A percentile compares a stretch with the other conserved stretches of the same genome.
Conservation (phyloP, 225 moss, liverwort and hornwort genomes). For the Takakia lepidozioides region DNA sequence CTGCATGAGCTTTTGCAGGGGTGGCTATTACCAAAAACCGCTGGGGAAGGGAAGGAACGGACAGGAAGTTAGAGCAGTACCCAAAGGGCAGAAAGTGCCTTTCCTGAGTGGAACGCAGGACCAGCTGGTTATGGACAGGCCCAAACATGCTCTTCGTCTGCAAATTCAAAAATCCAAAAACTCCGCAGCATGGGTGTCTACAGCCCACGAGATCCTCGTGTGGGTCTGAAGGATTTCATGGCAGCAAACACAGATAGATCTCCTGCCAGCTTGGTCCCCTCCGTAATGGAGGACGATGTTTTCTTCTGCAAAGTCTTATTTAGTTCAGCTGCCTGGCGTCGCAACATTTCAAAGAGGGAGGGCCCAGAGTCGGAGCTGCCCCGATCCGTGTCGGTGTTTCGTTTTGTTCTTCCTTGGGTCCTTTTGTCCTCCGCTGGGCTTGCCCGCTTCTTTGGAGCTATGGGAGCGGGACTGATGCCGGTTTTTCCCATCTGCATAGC, state of each 20-base stretch:
- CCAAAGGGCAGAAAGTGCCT: no score
- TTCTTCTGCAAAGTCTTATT: slow-evolving; percentile 32
- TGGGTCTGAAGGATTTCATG: slow-evolving; percentile 15
- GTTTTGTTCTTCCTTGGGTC: slow-evolving; percentile 13
- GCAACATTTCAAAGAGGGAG: slow-evolving; percentile 79
- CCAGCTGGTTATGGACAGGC: no score
- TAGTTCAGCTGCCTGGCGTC: slow-evolving; percentile 74
- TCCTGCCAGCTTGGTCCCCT: slow-evolving; percentile 44
- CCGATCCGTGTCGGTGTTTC: slow-evolving; percentile 8
- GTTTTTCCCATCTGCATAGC: not conserved
- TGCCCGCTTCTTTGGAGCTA: not conserved
- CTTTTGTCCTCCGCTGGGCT: not conserved
- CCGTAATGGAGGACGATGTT: slow-evolving; percentile 24
- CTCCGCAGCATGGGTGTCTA: no score
- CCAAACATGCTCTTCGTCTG: no score
- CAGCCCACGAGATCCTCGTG: no score
- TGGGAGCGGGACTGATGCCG: no score
- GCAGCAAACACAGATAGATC: slow-evolving; percentile 77
- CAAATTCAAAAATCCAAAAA: no score
- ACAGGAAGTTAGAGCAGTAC: no score
- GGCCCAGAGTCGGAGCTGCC: slow-evolving; percentile 22
- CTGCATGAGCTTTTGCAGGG: no score
- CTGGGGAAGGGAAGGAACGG: no score
- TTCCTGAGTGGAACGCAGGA: no score
- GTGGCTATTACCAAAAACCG: no score